Evolutionary conservation across 306 rosid genomes (phyloP), one percentile per base, ranked within the genome.

Genomic region (Cicer judaicum): DNA sequence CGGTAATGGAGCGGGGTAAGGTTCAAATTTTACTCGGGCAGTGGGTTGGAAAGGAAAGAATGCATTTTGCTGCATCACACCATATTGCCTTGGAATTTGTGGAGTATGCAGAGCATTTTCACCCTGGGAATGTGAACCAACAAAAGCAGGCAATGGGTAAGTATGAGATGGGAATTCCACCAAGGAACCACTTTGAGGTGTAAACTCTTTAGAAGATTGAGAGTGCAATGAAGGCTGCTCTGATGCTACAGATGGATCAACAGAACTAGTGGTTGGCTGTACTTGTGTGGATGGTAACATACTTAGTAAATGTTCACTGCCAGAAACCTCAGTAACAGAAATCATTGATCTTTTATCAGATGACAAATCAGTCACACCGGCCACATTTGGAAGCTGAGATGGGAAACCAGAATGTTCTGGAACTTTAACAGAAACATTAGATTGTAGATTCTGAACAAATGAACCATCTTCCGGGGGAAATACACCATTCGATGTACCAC

Each of bases 21-120:
- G 78, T 53, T 84, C 86, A 73, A 78, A 79, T 24, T 75, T 77
- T 70, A 75, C 90, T 48, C 84, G 75, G 54, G 79, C 36, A 41
- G 84, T 72, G 64, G 89, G 74, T 46, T 87, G 89, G 66, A 80
- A 85, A 55, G 92, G 89, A 82, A 84, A 88, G 63, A 83, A 60
- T 29, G 82, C 70, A 85, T 78, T 79, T 81, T 88, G 90, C 64
- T 87, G 87, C 84, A 70, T 73, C 65, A 40, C 69, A 65, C 57
- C 73, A 75, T 76, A 68, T 49, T 79, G 87, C 73, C 79, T 78
- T 15, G 79, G 82, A 61, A 78, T 36, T 75, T 81, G 89, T 18
- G 88, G 86, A 76, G 75, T 62, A 75, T 78, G 91, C 72, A 55
- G 73, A 70, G 87, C 64, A 82, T 79, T 88, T 80, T 55, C 76